Conservation (phyloP, 352 stramenopile species). For the Plasmopara muralis region DNA sequence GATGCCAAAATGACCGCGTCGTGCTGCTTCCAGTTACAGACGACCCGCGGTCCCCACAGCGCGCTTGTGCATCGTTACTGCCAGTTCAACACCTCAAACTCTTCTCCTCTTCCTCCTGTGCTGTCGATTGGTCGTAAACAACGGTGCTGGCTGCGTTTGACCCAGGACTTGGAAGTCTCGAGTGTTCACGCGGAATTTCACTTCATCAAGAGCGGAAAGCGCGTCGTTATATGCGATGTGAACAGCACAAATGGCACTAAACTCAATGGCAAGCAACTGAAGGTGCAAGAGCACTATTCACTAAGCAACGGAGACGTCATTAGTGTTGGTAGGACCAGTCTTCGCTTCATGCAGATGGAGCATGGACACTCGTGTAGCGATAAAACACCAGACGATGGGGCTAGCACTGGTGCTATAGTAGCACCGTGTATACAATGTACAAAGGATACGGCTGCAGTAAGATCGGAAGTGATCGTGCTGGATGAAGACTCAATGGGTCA, state of each 20-base stretch:
- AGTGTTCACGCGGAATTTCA: constrained; percentile 45
- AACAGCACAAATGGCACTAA: constrained; percentile 59
- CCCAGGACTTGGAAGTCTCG: constrained; percentile 53
- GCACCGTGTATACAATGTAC: no score
- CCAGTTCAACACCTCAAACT: not conserved
- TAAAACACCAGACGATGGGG: not conserved
- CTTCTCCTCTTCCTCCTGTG: not conserved
- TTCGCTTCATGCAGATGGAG: constrained; percentile 27
- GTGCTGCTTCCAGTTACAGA: constrained; percentile 33
- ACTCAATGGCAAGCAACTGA: constrained; percentile 34
- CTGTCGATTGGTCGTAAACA: constrained; percentile 45
- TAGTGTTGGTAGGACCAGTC: constrained; percentile 30
- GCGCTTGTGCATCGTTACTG: constrained; percentile 12
- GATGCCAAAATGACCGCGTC: constrained; percentile 6
- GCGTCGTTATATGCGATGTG: constrained; percentile 23
- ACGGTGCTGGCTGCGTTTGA: constrained; percentile 43
- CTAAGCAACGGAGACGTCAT: constrained; percentile 38
- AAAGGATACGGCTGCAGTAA: not conserved
- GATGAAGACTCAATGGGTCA: constrained; percentile 7
- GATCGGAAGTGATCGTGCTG: constrained; percentile 11
- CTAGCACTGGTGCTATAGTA: no score
- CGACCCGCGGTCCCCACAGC: constrained; percentile 21
- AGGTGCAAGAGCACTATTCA: constrained; percentile 17
- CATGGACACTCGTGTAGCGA: constrained; percentile 16
- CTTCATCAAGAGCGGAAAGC: constrained; percentile 1